Evolutionary conservation across 805 yeast species (phyloP).

Genomic region (Hanseniaspora valbyensis): DNA sequence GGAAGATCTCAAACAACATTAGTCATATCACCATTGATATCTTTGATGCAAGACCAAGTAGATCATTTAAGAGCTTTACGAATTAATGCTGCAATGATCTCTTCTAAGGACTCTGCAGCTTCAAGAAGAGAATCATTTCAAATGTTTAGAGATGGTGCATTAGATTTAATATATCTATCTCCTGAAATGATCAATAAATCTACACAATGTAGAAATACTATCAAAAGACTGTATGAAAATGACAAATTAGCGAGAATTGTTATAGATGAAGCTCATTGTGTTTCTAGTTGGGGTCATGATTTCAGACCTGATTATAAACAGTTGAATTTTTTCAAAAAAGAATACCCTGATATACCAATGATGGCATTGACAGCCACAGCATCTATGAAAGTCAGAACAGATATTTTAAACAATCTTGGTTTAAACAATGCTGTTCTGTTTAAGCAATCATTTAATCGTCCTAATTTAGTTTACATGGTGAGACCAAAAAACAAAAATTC

Average conservation of each 20-base stretch:
- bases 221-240: slow-evolving; percentile 44
- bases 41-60: slow-evolving; percentile 96
- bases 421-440: slow-evolving; percentile 51
- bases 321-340: slow-evolving; percentile 56
- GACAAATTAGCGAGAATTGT: slow-evolving; percentile 69
- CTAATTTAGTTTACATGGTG: slow-evolving; percentile 72
- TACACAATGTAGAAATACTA: slow-evolving; percentile 50
- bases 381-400: slow-evolving; percentile 75
- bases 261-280: slow-evolving; percentile 96
- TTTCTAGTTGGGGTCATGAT: slow-evolving; percentile 98
- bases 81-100: slow-evolving; percentile 79
- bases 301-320: slow-evolving; percentile 92
- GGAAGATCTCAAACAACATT: slow-evolving; percentile 84
- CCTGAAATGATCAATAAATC: slow-evolving; percentile 90
- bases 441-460: slow-evolving; percentile 86
- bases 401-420: slow-evolving; percentile 68
- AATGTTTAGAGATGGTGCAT: slow-evolving; percentile 49
- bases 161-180: slow-evolving; percentile 74
- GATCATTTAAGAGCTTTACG: slow-evolving; percentile 57
- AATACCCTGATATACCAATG: slow-evolving; percentile 71
- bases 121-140: slow-evolving; percentile 55
- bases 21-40: slow-evolving; percentile 87
- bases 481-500: slow-evolving; percentile 47
- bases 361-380: slow-evolving; percentile 98
- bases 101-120: slow-evolving; percentile 55